These are phyloP conservation scores for Penicillium italicum DNA, from an alignment of 2,329 filamentous ascomycete genomes.

Conservation along the genomic window DNA sequence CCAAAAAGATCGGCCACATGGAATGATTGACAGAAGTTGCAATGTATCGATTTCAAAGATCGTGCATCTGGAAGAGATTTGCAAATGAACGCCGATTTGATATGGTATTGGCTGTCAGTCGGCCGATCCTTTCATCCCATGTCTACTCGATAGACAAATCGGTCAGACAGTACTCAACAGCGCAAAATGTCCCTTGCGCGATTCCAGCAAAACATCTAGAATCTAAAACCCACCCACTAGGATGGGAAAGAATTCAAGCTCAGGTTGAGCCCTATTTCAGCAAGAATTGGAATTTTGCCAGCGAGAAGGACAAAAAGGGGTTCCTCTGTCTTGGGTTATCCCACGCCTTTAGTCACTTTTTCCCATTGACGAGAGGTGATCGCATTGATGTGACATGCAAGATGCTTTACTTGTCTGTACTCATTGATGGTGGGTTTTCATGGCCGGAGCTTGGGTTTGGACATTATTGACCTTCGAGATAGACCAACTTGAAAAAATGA, in stretches of 20 bases:
- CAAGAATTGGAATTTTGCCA: slow-evolving; percentile 15
- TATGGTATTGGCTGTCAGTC: background rate
- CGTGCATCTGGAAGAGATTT: background rate
- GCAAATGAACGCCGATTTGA: background rate
- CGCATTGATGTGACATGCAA: slow-evolving; percentile 16
- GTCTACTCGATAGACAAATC: background rate
- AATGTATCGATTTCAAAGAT: background rate
- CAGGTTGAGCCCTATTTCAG: slow-evolving; percentile 17
- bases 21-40: background rate
- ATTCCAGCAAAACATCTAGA: slow-evolving; percentile 9
- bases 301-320: slow-evolving; percentile 11
- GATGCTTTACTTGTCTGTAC: slow-evolving; percentile 15
- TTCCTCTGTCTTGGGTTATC: slow-evolving; percentile 17
- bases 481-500: slow-evolving; percentile 23
- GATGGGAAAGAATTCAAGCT: slow-evolving; percentile 15
- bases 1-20: background rate
- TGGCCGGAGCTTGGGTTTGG: too few species aligned
- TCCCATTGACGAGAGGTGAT: slow-evolving; percentile 13
- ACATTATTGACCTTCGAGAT: background rate
- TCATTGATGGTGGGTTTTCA: slow-evolving; percentile 17
- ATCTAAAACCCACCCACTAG: slow-evolving; percentile 12
- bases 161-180: slow-evolving; percentile 3
- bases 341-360: slow-evolving; percentile 16
- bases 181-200: slow-evolving; percentile 1
- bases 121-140: background rate